Conservation (phyloP, 495 filamentous ascomycete genomes). For the Durotheca rogersii region DNA sequence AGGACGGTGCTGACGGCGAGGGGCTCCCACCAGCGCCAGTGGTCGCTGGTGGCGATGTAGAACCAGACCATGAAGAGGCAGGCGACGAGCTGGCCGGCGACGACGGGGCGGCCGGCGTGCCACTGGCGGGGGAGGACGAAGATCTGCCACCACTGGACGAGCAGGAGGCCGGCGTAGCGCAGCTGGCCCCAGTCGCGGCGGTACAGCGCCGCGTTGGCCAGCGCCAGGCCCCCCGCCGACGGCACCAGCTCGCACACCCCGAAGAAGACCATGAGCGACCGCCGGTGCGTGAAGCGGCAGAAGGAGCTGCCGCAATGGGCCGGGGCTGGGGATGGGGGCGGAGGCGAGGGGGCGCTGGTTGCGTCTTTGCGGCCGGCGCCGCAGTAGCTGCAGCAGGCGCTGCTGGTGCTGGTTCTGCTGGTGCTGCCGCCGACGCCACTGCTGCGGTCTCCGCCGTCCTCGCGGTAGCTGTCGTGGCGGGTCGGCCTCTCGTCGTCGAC, state of each 20-base stretch:
- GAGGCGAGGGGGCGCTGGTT: neutral
- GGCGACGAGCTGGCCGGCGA: slow-evolving; percentile 19
- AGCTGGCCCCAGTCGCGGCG: slow-evolving; percentile 16
- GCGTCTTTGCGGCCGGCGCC: neutral
- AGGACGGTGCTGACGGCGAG: slow-evolving; percentile 19
- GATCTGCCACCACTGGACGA: slow-evolving; percentile 29
- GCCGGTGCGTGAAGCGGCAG: slow-evolving; percentile 21
- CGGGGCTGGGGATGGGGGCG: neutral
- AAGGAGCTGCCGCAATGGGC: slow-evolving; percentile 18
- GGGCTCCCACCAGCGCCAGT: slow-evolving; percentile 26
- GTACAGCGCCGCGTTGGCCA: slow-evolving; percentile 20
- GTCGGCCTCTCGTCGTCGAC: neutral
- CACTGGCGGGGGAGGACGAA: slow-evolving; percentile 26
- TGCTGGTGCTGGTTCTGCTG: too few species aligned
- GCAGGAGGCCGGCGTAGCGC: slow-evolving; percentile 17
- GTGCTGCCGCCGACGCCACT: too few species aligned
- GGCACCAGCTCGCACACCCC: slow-evolving; percentile 12
- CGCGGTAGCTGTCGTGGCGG: too few species aligned
- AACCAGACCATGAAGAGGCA: slow-evolving; percentile 28
- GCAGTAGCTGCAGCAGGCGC: too few species aligned
- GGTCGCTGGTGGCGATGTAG: slow-evolving; percentile 13
- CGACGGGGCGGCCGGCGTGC: slow-evolving; percentile 12
- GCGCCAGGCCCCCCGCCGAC: slow-evolving; percentile 1
- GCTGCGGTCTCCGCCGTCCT: too few species aligned
- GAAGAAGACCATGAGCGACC: slow-evolving; percentile 21